A percentile compares a stretch with the other conserved stretches of the same genome.
phyloP scores from a whole-genome alignment of 2,329 filamentous ascomycete genomes.

The Scedosporium minutisporum region DNA sequence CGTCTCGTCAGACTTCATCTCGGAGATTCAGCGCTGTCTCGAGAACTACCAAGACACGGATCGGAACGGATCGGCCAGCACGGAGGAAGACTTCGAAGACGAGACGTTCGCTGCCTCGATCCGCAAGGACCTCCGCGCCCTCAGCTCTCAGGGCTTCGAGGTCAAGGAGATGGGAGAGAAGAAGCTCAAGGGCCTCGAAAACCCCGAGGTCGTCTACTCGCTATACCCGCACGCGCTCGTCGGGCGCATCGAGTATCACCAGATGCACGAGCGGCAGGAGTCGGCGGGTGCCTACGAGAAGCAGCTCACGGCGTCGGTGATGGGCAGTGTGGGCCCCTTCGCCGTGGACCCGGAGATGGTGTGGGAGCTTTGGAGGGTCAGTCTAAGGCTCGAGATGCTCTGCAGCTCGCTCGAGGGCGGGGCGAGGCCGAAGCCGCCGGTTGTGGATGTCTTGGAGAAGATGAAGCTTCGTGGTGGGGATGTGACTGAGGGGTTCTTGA shows the following conservation, averaged over 20 bases:
- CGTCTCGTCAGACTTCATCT: conserved; percentile 93
- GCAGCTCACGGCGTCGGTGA: conserved; percentile 46
- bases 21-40: conserved; percentile 83
- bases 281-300: conserved; percentile 19
- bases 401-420: conserved; percentile 68
- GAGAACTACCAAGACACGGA: conserved; percentile 85
- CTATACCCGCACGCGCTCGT: conserved; percentile 86
- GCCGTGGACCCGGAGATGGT: conserved; percentile 73
- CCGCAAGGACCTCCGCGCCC: conserved; percentile 73
- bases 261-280: conserved; percentile 33
- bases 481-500: conserved; percentile 76
- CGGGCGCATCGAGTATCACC: conserved; percentile 66
- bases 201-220: conserved; percentile 89
- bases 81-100: conserved; percentile 60
- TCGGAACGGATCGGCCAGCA: conserved; percentile 55
- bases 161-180: conserved; percentile 93
- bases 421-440: conserved; percentile 60
- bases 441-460: conserved; percentile 70
- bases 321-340: conserved; percentile 57
- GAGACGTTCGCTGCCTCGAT: conserved; percentile 69
- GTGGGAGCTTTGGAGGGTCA: conserved; percentile 84
- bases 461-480: conserved; percentile 63
- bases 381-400: conserved; percentile 82
- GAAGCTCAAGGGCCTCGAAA: conserved; percentile 93
- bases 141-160: conserved; percentile 88